phyloP scores from a whole-genome alignment of 352 stramenopile genomes.

The Globisporangium echinulatum region DNA sequence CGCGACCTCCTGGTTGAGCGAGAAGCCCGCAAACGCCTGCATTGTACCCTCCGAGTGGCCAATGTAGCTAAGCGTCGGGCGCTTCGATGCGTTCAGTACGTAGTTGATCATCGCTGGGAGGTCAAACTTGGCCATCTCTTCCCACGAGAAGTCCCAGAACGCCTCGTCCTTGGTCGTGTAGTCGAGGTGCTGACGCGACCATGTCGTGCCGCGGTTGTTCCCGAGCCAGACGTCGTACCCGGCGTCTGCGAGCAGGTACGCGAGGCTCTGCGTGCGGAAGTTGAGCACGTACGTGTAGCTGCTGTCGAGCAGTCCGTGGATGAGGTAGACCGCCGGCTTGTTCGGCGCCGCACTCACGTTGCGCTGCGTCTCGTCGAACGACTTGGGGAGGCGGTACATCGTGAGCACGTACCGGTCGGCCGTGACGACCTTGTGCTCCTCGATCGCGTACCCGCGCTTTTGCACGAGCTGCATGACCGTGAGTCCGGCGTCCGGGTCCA shows the following conservation, averaged over 20 bases:
- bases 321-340: slow-evolving; percentile 4
- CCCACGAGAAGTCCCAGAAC: slow-evolving; percentile 57
- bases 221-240: slow-evolving; percentile 33
- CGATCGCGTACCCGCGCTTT: slow-evolving; percentile 39
- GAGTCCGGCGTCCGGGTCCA: slow-evolving; percentile 12
- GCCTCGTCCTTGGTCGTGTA: slow-evolving; percentile 12
- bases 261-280: too few relatives aligned
- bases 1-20: slow-evolving; percentile 42
- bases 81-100: slow-evolving; percentile 27
- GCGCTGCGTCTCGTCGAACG: slow-evolving; percentile 32
- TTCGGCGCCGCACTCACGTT: slow-evolving; percentile 14
- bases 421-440: slow-evolving; percentile 41
- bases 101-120: slow-evolving; percentile 46
- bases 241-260: neutral
- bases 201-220: slow-evolving; percentile 57
- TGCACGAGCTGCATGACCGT: slow-evolving; percentile 14
- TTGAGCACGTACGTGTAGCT: too few relatives aligned
- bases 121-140: slow-evolving; percentile 48
- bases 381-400: slow-evolving; percentile 46
- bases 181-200: slow-evolving; percentile 30
- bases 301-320: too few relatives aligned
- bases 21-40: slow-evolving; percentile 54
- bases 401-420: slow-evolving; percentile 47
- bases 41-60: slow-evolving; percentile 49
- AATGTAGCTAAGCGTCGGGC: slow-evolving; percentile 39